These are phyloP conservation scores for Boletus reticuloceps DNA, from an alignment of 768 basidiomycete genomes.

Conservation along the genomic window DNA sequence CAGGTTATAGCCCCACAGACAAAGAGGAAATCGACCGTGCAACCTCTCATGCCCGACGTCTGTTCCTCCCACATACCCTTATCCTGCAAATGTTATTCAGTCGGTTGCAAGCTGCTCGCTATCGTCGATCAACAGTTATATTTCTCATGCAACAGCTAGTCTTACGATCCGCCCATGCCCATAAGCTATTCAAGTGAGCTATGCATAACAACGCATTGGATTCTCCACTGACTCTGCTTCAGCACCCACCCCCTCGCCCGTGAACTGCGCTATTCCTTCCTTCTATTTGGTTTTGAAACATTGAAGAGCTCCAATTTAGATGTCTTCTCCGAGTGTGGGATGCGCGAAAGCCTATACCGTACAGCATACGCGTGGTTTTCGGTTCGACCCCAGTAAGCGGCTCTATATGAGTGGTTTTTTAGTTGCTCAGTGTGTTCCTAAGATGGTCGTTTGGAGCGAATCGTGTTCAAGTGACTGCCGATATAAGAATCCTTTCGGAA, in stretches of 20 bases:
- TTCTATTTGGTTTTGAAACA: constrained; percentile 91
- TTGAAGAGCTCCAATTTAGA: constrained; percentile 87
- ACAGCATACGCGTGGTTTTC: constrained; percentile 92
- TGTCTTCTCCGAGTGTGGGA: constrained; percentile 68
- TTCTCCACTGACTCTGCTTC: background rate
- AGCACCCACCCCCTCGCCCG: constrained; percentile 93
- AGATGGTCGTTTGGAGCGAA: constrained; percentile 98
- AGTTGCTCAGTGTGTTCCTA: background rate
- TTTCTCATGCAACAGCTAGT: constrained; percentile 83
- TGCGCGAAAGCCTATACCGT: constrained; percentile 74
- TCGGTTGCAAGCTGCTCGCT: constrained; percentile 90
- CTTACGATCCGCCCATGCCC: constrained; percentile 70
- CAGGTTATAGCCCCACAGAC: constrained; percentile 89
- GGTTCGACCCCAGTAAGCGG: constrained; percentile 82
- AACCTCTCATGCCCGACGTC: constrained; percentile 62
- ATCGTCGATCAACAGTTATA: constrained; percentile 82
- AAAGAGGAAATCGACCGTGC: constrained; percentile 78
- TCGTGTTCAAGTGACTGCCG: constrained; percentile 84
- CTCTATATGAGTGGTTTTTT: background rate
- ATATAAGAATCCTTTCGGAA: constrained; percentile 83
- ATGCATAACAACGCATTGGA: background rate
- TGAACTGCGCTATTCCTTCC: constrained; percentile 85
- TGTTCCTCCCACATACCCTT: constrained; percentile 80
- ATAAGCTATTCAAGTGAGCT: constrained; percentile 69
- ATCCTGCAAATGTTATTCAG: constrained; percentile 88